phyloP scores from a whole-genome alignment of 306 rosid species.

The Quercus rubra region DNA sequence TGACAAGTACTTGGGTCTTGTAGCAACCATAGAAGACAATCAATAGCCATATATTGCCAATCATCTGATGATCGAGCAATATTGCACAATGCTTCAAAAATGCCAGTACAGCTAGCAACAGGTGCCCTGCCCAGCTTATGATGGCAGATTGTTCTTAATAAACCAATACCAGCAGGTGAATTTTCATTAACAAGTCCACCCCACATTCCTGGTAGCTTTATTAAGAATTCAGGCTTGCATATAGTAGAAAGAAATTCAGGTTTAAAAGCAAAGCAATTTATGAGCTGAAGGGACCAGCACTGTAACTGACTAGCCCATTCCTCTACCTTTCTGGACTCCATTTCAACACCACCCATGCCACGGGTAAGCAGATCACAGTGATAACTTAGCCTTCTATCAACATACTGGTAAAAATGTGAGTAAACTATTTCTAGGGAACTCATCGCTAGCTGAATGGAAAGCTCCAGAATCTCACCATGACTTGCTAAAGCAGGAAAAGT shows the following conservation, averaged over 20 bases:
- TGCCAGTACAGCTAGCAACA: conserved; percentile 77
- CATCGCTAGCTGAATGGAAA: conserved; percentile 83
- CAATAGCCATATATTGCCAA: no score
- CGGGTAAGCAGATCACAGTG: conserved; percentile 98
- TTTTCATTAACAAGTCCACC: no score
- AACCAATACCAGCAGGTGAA: no score
- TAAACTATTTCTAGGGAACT: conserved; percentile 94
- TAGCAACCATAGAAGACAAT: no score
- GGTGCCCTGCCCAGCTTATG: conserved; percentile 95
- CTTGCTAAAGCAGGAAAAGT: conserved; percentile 80
- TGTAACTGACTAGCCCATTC: no score
- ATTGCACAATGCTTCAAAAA: conserved; percentile 85
- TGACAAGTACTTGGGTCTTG: no score
- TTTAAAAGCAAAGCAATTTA: no score
- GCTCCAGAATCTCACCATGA: conserved; percentile 93
- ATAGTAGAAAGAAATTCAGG: no score
- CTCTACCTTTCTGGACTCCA: conserved; percentile 99
- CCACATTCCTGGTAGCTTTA: no score
- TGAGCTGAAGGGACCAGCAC: no score
- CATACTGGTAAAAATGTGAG: conserved; percentile 90
- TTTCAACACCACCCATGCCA: conserved; percentile 99
- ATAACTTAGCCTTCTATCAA: conserved; percentile 88
- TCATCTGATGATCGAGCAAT: conserved; percentile 90
- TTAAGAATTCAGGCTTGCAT: no score
- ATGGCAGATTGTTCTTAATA: no score